Evolutionary conservation across 75 land plant species (phyloP), one percentile per base, ranked within the genome.

Genomic region (Chamaecyparis obtusa): DNA sequence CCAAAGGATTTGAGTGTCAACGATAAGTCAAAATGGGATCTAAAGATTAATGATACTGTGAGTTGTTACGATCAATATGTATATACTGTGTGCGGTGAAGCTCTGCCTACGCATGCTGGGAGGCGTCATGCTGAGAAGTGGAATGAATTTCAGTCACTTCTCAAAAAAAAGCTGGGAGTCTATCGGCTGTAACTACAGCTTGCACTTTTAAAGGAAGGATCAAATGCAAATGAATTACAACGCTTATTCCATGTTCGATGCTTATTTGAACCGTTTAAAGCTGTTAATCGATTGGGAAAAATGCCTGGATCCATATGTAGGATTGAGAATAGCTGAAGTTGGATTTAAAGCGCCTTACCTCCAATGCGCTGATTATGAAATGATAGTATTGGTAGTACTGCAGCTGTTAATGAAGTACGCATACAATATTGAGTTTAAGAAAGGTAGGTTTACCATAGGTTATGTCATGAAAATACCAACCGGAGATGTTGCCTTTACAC

Each of bases 141-240:
- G 85, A 49, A 49, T 49, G 21, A 83, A 83, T 83, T 83, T 83
- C 17, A 54, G 2, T 30, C 37, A 33, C 85, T 83, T 83, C n/a
- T n/a, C n/a, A n/a, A n/a, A n/a, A n/a, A 51, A 83, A 36, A 54
- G 57, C 37, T 82, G 9, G 85, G 85, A 83, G 55, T 49, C 35
- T 82, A 1, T 82, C 33, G 13, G 33, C 1, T 48, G 0, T 83
- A 83, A 54, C 57, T 54, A 83, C 21, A 49, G 11, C 60, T 3
- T 83, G 19, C 60, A 83, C 37, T 83, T 27, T 30, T 83, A 54
- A 83, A 82, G 24, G 64, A 11, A 15, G 13, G 14, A 39, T 1
- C 41, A 39, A 39, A n/a, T n/a, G n/a, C 41, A 55, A 14, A 55
- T 15, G 13, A 19, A 21, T 21, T 1, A n/a, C 19, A 17, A 48